A percentile compares a stretch with the other conserved stretches of the same genome.
phyloP scores from a whole-genome alignment of 2,329 filamentous ascomycete species.

The Xylariaceae sp. region DNA sequence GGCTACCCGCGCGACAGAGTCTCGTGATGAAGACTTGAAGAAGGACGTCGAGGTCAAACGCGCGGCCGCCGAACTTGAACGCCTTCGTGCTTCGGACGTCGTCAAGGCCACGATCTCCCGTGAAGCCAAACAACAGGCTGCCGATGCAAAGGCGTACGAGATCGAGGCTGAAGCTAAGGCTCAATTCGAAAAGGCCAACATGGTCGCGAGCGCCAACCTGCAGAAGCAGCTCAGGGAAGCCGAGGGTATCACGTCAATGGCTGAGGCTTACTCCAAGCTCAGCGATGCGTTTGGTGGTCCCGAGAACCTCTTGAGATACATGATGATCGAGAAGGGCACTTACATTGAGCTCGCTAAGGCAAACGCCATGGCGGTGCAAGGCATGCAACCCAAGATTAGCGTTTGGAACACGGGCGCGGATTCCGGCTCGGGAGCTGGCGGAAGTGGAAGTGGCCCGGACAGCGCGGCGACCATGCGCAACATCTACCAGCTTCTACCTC shows the following conservation, averaged over 20 bases:
- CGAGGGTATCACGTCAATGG: slow-evolving; percentile 71
- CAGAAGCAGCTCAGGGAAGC: slow-evolving; percentile 65
- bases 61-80: slow-evolving; percentile 73
- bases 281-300: slow-evolving; percentile 71
- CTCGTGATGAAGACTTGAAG: slow-evolving; percentile 74
- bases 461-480: slow-evolving; percentile 64
- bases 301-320: slow-evolving; percentile 70
- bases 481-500: slow-evolving; percentile 78
- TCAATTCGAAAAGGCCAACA: slow-evolving; percentile 42
- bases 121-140: slow-evolving; percentile 63
- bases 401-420: slow-evolving; percentile 76
- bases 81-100: slow-evolving; percentile 70
- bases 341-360: slow-evolving; percentile 73
- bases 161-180: slow-evolving; percentile 56
- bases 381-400: slow-evolving; percentile 82
- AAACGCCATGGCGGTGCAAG: slow-evolving; percentile 69
- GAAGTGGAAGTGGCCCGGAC: slow-evolving; percentile 46
- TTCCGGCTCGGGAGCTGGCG: slow-evolving; percentile 35
- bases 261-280: slow-evolving; percentile 71
- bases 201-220: slow-evolving; percentile 51
- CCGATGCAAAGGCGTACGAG: slow-evolving; percentile 61
- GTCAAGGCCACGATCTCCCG: slow-evolving; percentile 68
- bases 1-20: slow-evolving; percentile 67
- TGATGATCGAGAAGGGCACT: slow-evolving; percentile 81
- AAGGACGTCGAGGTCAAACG: slow-evolving; percentile 71